Conservation (phyloP, 495 filamentous ascomycete species). For the Penicillium diatomitis region DNA sequence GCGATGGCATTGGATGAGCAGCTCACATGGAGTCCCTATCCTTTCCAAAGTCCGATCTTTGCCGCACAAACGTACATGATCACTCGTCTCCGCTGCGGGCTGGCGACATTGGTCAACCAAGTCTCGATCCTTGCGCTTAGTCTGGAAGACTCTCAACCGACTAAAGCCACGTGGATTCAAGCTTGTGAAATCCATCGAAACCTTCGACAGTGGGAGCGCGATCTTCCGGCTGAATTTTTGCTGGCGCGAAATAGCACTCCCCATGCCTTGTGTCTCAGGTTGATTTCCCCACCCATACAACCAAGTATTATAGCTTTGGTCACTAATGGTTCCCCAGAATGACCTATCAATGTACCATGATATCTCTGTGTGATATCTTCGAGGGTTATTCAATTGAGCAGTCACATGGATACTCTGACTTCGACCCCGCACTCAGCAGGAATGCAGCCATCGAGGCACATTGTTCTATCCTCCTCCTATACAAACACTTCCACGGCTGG, state of each 20-base stretch:
- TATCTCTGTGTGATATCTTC: neutral
- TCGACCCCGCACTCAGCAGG: neutral
- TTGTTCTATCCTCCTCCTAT: slow-evolving; percentile 17
- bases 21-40: neutral
- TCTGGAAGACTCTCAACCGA: neutral
- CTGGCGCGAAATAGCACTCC: neutral
- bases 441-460: slow-evolving; percentile 10
- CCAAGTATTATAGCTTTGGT: neutral
- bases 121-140: neutral
- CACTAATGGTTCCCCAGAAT: neutral
- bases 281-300: neutral
- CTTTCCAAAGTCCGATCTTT: neutral
- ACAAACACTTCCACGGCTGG: slow-evolving; percentile 15
- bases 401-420: neutral
- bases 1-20: slow-evolving; percentile 11
- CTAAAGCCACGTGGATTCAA: neutral
- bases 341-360: neutral
- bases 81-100: neutral
- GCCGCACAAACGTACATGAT: neutral
- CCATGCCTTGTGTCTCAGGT: neutral
- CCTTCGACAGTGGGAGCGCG: neutral
- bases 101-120: neutral
- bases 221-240: neutral
- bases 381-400: neutral
- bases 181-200: neutral